Percentiles rank a stretch among this genome's conserved stretches.
These are phyloP conservation scores for Fraxinus paxiana DNA, from an alignment of 305 asterid genomes.

Conservation along the genomic window DNA sequence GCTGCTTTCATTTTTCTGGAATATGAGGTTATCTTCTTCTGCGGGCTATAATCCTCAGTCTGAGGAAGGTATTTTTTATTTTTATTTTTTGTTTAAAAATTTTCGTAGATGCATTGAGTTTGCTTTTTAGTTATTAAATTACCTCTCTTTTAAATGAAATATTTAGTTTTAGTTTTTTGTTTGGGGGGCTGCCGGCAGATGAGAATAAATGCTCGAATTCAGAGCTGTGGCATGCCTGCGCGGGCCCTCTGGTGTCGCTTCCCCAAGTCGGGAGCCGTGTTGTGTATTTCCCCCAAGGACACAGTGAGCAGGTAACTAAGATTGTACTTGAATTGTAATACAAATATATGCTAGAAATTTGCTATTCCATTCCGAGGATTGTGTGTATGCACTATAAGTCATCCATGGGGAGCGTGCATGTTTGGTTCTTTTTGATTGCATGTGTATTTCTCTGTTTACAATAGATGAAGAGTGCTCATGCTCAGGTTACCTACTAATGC, in stretches of 20 bases:
- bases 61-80: slow-evolving; percentile 58
- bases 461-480: neutral
- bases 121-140: slow-evolving; percentile 22
- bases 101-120: slow-evolving; percentile 6
- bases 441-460: neutral
- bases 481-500: neutral
- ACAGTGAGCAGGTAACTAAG: slow-evolving; percentile 82
- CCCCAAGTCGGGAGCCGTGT: slow-evolving; percentile 85
- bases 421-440: neutral
- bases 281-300: slow-evolving; percentile 93
- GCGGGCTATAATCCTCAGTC: slow-evolving; percentile 61
- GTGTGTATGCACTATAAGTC: neutral
- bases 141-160: neutral
- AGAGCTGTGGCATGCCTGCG: slow-evolving; percentile 98
- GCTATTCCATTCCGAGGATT: neutral
- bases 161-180: neutral
- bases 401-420: neutral
- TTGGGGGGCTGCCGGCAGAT: slow-evolving; percentile 36
- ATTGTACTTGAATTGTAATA: neutral
- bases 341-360: slow-evolving; percentile 11
- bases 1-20: slow-evolving; percentile 30
- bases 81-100: neutral
- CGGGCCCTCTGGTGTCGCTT: slow-evolving; percentile 91
- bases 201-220: slow-evolving; percentile 95
- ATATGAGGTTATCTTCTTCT: slow-evolving; percentile 70